phyloP scores from a whole-genome alignment of 352 stramenopile genomes.

The Phytophthora pseudosyringae region DNA sequence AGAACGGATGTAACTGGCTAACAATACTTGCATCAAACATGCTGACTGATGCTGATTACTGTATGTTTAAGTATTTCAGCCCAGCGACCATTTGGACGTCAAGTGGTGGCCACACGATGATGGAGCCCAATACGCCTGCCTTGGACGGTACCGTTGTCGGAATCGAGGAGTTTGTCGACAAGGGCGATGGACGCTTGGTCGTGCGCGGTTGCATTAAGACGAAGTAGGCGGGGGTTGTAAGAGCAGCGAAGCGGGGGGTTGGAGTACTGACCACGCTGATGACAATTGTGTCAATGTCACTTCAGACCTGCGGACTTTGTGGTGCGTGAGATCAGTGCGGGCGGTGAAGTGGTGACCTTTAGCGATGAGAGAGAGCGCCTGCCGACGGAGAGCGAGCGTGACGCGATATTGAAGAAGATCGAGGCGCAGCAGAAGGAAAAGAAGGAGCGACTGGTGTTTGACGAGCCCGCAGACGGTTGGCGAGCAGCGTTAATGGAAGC shows the following conservation, averaged over 20 bases:
- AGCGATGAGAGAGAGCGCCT: slow-evolving; percentile 28
- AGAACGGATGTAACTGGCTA: too few relatives aligned
- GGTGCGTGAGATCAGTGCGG: slow-evolving; percentile 67
- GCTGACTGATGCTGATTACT: too few relatives aligned
- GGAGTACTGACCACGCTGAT: slow-evolving; percentile 1
- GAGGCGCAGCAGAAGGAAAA: slow-evolving; percentile 42
- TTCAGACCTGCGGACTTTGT: slow-evolving; percentile 65
- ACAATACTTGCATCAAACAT: too few relatives aligned
- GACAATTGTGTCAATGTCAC: slow-evolving; percentile 1
- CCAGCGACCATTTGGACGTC: too few relatives aligned
- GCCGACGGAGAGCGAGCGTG: slow-evolving; percentile 43
- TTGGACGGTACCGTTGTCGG: slow-evolving; percentile 43
- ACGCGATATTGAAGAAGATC: slow-evolving; percentile 42
- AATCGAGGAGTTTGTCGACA: slow-evolving; percentile 53
- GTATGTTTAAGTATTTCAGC: too few relatives aligned
- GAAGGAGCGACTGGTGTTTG: slow-evolving; percentile 57
- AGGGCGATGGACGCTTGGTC: slow-evolving; percentile 7
- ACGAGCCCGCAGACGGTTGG: slow-evolving; percentile 60
- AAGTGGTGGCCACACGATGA: background rate
- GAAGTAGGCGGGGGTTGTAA: slow-evolving; percentile 37
- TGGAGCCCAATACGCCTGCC: slow-evolving; percentile 1
- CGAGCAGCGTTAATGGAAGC: slow-evolving; percentile 40
- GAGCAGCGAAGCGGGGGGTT: background rate
- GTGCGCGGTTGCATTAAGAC: slow-evolving; percentile 54
- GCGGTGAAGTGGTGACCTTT: slow-evolving; percentile 51